Percentiles rank a stretch among this genome's conserved stretches.
phyloP scores from a whole-genome alignment of 225 moss, liverwort and hornwort genomes.

The Pleurozium schreberi region DNA sequence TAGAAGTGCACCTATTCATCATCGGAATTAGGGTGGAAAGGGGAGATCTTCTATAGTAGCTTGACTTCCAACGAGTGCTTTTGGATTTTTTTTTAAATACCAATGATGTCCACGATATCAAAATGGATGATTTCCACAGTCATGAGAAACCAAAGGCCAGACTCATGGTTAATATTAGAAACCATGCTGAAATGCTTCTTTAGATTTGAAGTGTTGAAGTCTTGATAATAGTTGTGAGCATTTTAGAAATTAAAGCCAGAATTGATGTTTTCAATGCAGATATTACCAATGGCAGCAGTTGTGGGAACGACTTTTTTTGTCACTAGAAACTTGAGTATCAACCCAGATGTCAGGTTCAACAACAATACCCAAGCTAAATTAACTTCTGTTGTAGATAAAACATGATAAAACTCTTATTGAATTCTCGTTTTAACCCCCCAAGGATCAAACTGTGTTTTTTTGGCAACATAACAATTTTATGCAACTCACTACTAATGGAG shows the following conservation, averaged over 20 bases:
- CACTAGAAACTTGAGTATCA: conserved; percentile 19
- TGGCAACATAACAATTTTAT: too few relatives aligned
- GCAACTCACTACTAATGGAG: too few relatives aligned
- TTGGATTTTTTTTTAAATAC: too few relatives aligned
- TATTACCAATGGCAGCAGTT: conserved; percentile 8
- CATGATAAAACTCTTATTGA: neutral
- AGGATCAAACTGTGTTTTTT: too few relatives aligned
- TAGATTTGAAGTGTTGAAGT: neutral
- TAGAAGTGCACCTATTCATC: too few relatives aligned
- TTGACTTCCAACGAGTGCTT: too few relatives aligned
- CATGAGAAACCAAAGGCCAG: too few relatives aligned
- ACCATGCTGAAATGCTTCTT: neutral
- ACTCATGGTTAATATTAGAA: neutral
- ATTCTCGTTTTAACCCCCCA: neutral
- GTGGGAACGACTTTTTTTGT: conserved; percentile 10
- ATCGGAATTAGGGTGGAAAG: too few relatives aligned
- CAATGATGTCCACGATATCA: too few relatives aligned
- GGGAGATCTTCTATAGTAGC: too few relatives aligned
- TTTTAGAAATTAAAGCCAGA: neutral
- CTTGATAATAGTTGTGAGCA: too few relatives aligned
- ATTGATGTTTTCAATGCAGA: neutral
- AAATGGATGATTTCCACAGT: too few relatives aligned
- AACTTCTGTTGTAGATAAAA: neutral
- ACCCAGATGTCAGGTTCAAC: conserved; percentile 23
- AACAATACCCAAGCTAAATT: neutral